These are phyloP conservation scores for Eustoma russellianum DNA, from an alignment of 257 asterid genomes.

Conservation along the genomic window DNA sequence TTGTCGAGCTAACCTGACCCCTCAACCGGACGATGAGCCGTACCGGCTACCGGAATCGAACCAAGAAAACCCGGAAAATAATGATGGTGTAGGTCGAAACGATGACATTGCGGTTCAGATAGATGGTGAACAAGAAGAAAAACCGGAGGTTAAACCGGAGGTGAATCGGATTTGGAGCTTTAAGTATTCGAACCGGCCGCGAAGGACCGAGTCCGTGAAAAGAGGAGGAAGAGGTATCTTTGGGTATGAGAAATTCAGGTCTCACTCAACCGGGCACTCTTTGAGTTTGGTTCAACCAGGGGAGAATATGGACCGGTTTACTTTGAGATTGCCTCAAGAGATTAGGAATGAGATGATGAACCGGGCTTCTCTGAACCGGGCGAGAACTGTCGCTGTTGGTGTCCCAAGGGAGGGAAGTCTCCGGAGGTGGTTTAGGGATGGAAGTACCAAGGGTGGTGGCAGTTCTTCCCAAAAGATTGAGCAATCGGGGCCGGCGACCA, in stretches of 20 bases:
- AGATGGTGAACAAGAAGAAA: slow-evolving; percentile 8
- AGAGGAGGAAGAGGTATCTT: slow-evolving; percentile 12
- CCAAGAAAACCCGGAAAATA: not conserved
- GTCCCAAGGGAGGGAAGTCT: slow-evolving; percentile 24
- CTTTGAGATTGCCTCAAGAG: slow-evolving; percentile 50
- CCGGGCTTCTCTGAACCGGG: slow-evolving; percentile 51
- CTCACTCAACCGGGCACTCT: slow-evolving; percentile 92
- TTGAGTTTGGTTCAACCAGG: slow-evolving; percentile 68
- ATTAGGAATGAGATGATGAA: slow-evolving; percentile 65
- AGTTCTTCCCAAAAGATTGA: slow-evolving; percentile 31
- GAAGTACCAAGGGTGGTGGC: slow-evolving; percentile 29
- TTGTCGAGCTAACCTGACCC: slow-evolving; percentile 57
- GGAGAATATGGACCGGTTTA: slow-evolving; percentile 60
- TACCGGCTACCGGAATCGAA: slow-evolving; percentile 9
- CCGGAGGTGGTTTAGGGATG: slow-evolving; percentile 43
- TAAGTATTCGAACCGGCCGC: slow-evolving; percentile 18
- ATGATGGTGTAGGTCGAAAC: slow-evolving; percentile 3
- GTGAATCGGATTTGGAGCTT: slow-evolving; percentile 30
- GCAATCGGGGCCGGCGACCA: slow-evolving; percentile 22
- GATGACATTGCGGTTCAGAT: slow-evolving; percentile 37
- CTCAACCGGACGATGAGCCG: slow-evolving; percentile 28
- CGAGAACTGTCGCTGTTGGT: slow-evolving; percentile 26
- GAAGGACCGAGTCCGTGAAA: slow-evolving; percentile 35
- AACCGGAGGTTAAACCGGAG: slow-evolving; percentile 7
- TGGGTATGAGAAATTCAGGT: slow-evolving; percentile 40